Base-by-base conservation (phyloP, 352 stramenopile species). In the Pythium catenulatum region DNA sequence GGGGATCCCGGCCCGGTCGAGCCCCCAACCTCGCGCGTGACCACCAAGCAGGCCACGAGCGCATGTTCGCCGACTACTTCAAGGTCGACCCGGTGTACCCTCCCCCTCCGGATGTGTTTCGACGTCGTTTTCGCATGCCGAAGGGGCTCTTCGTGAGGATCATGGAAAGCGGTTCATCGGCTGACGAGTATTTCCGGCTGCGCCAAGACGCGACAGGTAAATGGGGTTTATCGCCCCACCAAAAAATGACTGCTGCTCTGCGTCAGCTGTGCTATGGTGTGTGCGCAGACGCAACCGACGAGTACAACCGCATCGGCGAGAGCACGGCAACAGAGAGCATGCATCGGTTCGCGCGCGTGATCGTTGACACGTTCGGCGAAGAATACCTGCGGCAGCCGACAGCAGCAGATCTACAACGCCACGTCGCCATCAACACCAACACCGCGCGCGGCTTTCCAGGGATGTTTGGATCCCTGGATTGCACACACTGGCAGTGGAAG, bases 401-500 rank as follows among this genome's bases (percentile, higher is more conserved):
- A 0, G 30, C 43, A 37, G 48, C n/a, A 19, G 73, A 90, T 59
- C 66, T 92, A 21, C 11, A n/a, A 1, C 21, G 46, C 0, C 74
- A 85, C 4, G 36, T 52, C 1, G 15, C 0, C n/a, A n/a, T 7
- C 36, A 83, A 0, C n/a, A n/a, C n/a, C n/a, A 87, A 89, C 32
- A 34, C 32, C 4, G 15, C 1, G 0, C 69, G 82, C 15, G 82
- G 88, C 0, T 88, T 92, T 68, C 76, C 68, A 3, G 81, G 82
- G 0, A 87, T 89, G 82, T 85, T 92, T 39, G 77, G 88, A 7
- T 88, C 65, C 6, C 21, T 92, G 1, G 78, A 90, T 46, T 90
- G 88, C 43, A 88, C 75, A 4, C 85, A 88, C 37, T 89, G 88
- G 77, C 1, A 14, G 1, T 92, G 79, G 82, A 89, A 92, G 56